Evolutionary conservation across 2,329 filamentous ascomycete genomes (phyloP), one percentile per base, ranked within the genome.

Genomic region (Teratosphaeria gauchensis): DNA sequence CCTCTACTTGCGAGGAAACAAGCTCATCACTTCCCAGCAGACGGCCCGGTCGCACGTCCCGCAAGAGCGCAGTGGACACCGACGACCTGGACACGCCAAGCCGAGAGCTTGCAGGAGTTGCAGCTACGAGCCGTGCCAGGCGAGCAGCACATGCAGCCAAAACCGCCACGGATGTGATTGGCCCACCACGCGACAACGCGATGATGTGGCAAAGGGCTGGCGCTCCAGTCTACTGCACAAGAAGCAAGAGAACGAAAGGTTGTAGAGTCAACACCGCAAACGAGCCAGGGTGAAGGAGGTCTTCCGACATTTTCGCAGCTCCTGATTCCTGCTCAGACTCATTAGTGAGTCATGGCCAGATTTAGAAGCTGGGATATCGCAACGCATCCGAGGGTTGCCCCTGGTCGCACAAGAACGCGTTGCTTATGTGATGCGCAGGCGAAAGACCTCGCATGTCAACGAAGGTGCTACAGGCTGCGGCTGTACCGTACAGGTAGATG

Each of bases 401-500:
- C 56, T 48, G 42, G 42, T 48, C 42, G 42, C 42, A 48, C 42
- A 8, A 51, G 31, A 54, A 21, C 32, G 56, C 38, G 35, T 16
- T 46, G 58, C 58, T 59, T 59, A 59, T 53, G 58, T 54, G 58
- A 56, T 35, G 55, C 32, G 54, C 30, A 32, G 32, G 42, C 42
- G 55, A 59, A 59, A 24, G 35, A 32, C 21, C 46, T 53, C 46
- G 58, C 55, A 59, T 42, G 51, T 31, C 7, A 31, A 53, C 32
- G 58, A 51, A 59, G 46, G 51, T 56, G 33, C 53, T n/a, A 59
- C 28, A 21, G 38, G 7, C 4, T 11, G 51, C 24, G 57, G 53
- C 35, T 48, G 19, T 38, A 46, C 53, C 6, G 8, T n/a, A 48
- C 28, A 52, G n/a, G 21, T 12, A 32, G 21, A 24, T 56, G 19